Percentiles rank a stretch among this genome's conserved stretches.
phyloP scores from a whole-genome alignment of 345 rosid genomes.

The Crucihimalaya himalaica region DNA sequence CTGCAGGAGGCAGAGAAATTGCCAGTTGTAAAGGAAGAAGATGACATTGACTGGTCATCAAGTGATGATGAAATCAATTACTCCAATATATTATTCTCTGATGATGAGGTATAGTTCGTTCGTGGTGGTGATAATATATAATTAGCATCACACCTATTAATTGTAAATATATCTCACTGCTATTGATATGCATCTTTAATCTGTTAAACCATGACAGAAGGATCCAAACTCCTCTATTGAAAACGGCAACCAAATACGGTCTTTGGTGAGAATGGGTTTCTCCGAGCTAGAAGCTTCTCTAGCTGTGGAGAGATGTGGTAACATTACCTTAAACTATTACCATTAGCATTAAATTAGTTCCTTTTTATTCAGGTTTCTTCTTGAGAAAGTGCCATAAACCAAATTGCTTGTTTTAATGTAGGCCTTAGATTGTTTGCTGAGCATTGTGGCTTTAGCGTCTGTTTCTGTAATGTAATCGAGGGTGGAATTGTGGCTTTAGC shows the following conservation, averaged over 20 bases:
- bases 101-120: constrained; percentile 56
- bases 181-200: background rate
- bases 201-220: constrained; percentile 45
- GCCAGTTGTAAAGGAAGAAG: constrained; percentile 44
- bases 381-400: constrained; percentile 2
- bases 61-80: constrained; percentile 57
- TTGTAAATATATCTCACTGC: constrained; percentile 9
- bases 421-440: too few relatives aligned
- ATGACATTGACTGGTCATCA: constrained; percentile 49
- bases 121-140: background rate
- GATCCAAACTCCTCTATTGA: constrained; percentile 40
- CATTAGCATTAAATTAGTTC: background rate
- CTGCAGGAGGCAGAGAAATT: constrained; percentile 61
- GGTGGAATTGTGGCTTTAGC: background rate
- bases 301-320: constrained; percentile 93
- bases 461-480: background rate
- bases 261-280: constrained; percentile 73
- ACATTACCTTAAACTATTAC: constrained; percentile 14
- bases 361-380: background rate
- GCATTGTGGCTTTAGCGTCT: too few relatives aligned
- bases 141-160: background rate
- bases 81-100: constrained; percentile 54
- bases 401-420: background rate
- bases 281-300: constrained; percentile 57
- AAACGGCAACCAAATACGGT: constrained; percentile 39